Evolutionary conservation across 2,329 filamentous ascomycete species (phyloP).

Genomic region (Diaporthe vaccinii): DNA sequence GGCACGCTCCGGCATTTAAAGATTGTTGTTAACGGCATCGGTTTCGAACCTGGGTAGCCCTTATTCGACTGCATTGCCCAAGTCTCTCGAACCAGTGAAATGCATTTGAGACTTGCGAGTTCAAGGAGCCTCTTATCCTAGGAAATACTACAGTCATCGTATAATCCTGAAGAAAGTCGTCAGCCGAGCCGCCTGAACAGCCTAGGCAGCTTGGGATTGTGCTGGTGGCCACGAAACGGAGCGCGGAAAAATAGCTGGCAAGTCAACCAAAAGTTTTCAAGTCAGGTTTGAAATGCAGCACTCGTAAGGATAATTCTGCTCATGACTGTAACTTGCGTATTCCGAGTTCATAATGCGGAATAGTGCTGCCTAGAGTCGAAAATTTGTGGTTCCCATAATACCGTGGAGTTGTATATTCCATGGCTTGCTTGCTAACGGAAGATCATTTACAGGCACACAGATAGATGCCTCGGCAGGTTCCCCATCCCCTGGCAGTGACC

Average conservation of each 20-base stretch:
- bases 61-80: no score
- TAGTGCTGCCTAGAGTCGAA: neutral
- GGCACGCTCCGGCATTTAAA: no score
- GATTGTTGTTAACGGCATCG: no score
- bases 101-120: no score
- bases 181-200: neutral
- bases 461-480: conserved; percentile 3
- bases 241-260: neutral
- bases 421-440: neutral
- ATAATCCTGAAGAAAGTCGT: neutral
- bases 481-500: neutral
- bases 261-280: neutral
- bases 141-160: neutral
- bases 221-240: neutral
- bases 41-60: no score
- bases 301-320: neutral
- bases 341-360: neutral
- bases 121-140: no score
- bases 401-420: neutral
- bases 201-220: neutral
- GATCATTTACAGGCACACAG: neutral
- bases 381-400: neutral
- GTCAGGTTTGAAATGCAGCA: neutral
- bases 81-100: no score
- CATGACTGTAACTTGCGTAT: neutral